Evolutionary conservation across 495 filamentous ascomycete genomes (phyloP), one percentile per base, ranked within the genome.

Genomic region (Astrothelium macrocarpum): DNA sequence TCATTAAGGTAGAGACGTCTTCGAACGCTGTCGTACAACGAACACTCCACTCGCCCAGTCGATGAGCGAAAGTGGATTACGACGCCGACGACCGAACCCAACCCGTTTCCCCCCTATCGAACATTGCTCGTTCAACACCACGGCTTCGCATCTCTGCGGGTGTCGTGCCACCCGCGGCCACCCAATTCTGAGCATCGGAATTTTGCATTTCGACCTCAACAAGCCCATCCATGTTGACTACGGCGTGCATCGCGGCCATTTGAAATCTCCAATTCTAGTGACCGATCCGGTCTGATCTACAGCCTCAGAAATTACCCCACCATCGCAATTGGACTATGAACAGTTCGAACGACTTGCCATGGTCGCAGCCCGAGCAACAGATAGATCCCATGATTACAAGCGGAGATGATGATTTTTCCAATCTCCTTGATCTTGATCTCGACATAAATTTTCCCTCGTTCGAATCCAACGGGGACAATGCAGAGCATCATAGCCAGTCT

Each of bases 391-490:
- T 61, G 16, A 45, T 67, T 61, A n/a, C 65, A 11, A 56, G 25
- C 53, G 68, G 66, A 1, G 58, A 68, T 16, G 65, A 70, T 32
- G 68, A 70, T 32, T 46, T 70, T 23, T 59, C 43, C 63, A 68
- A 59, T 28, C 53, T 70, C 4, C 65, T 70, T 63, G 66, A 70
- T 43, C 66, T 70, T 34, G 59, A 60, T 26, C 66, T 66, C 20
- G 68, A 68, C 42, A 67, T 70, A 12, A 62, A 70, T 39, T 66
- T 70, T 11, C 61, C 65, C 39, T 56, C 36, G 20, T 49, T 59
- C 26, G 62, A 58, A 16, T n/a, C 20, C 0, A 56, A 29, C 49
- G 49, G 20, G 23, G 49, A 56, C 23, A 29, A 29, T 29, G 20
- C 49, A 10, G 23, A 26, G 25, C 26, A 29, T 2, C 49, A 56